Evolutionary conservation across 192 early-diverging fungal genomes (phyloP), one percentile per base, ranked within the genome.

Genomic region (Powellomyces hirtus): DNA sequence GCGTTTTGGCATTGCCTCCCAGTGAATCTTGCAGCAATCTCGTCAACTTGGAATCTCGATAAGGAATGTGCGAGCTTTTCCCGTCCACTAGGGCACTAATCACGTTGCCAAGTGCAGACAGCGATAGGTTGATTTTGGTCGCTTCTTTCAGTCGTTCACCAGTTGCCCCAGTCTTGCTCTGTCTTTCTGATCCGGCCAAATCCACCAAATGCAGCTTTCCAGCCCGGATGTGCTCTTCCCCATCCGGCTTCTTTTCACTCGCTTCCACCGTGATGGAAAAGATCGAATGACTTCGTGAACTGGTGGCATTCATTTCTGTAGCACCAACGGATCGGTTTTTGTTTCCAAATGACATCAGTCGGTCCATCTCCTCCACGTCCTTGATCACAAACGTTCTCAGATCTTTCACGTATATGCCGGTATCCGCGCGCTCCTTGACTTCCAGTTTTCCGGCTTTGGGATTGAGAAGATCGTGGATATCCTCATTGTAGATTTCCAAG

Each of bases 401-500:
- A 58, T 88, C 86, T 59, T 85, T 85, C 50, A 88, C 86, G 70
- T 85, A 88, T 5, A 88, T 81, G n/a, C 86, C 86, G 24, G 76
- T 83, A n/a, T 88, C 86, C 5, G 86, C 84, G 51, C 86, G 75
- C 55, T 88, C 86, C 51, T 88, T 88, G 10, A 88, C 60, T 42
- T 88, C 86, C 18, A 88, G 67, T 7, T 86, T 83, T n/a, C 72
- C 76, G 38, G 73, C 73, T 62, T 80, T 86, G 71, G 77, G 88
- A 80, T 68, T 92, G 27, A 96, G 80, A 46, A 96, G 75, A 68
- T 96, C 94, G 59, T 86, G 86, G 55, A 96, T 92, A 62, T 88
- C 87, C 74, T 96, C 94, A 71, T 96, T 95, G 83, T 96, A 96
- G 71, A 95, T 95, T 62, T 96, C 93, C 57, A 96, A 88, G 66